Conservation (phyloP, 257 asterid genomes). For the Solanum arcanum region DNA sequence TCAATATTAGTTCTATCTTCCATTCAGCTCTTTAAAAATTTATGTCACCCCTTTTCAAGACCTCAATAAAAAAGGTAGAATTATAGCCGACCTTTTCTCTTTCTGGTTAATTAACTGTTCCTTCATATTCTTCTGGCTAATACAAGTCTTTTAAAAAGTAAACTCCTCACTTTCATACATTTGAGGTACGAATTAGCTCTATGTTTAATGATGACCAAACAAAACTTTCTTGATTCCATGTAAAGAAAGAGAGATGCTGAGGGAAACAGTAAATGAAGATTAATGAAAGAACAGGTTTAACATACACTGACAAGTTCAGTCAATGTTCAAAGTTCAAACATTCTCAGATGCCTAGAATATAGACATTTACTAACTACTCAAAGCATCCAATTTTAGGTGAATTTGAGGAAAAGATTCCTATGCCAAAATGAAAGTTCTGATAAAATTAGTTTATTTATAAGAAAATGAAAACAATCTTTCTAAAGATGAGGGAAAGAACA, state of each 20-base stretch:
- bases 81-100: background rate
- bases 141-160: background rate
- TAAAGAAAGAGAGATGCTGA: background rate
- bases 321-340: background rate
- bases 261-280: background rate
- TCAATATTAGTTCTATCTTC: background rate
- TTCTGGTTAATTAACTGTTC: background rate
- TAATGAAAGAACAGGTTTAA: background rate
- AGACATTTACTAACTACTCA: background rate
- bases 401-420: background rate
- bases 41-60: background rate
- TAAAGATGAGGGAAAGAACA: background rate
- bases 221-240: background rate
- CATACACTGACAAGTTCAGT: background rate
- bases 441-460: background rate
- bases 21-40: background rate
- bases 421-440: background rate
- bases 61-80: background rate
- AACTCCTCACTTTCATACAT: background rate
- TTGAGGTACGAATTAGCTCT: background rate
- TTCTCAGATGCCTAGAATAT: background rate
- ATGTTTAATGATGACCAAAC: background rate
- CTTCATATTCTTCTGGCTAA: background rate
- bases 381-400: background rate
- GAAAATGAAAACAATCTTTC: background rate